Conservation (phyloP, 1,284 basidiomycete species). For the Cronartium quercuum region DNA sequence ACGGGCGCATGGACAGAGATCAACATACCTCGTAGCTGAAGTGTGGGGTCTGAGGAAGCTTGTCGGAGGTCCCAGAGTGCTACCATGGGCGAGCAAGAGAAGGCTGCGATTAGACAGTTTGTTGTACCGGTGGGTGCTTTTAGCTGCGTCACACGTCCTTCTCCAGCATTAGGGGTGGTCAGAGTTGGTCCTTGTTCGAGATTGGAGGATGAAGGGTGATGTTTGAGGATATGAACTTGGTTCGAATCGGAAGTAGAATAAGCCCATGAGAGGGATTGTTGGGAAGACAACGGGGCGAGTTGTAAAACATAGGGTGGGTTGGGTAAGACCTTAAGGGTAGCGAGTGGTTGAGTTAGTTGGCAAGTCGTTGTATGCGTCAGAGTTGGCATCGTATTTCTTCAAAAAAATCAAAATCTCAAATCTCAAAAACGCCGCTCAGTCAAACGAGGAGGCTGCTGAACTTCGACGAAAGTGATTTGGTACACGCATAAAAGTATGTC, state of each 20-base stretch:
- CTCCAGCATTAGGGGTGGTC: neutral
- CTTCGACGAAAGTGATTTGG: no score
- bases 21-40: neutral
- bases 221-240: neutral
- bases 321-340: no score
- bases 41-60: neutral
- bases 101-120: neutral
- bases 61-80: neutral
- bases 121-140: neutral
- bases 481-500: no score
- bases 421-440: no score
- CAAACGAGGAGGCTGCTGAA: no score
- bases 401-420: no score
- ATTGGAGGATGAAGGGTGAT: neutral
- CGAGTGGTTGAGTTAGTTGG: no score
- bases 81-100: neutral
- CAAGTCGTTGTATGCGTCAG: no score
- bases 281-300: neutral
- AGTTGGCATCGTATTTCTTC: no score
- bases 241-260: neutral
- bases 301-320: neutral
- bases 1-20: neutral
- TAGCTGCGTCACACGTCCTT: neutral
- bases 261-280: neutral
- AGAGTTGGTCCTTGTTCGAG: neutral